Evolutionary conservation across 257 asterid species (phyloP), one percentile per base, ranked within the genome.

Genomic region (Striga asiatica): DNA sequence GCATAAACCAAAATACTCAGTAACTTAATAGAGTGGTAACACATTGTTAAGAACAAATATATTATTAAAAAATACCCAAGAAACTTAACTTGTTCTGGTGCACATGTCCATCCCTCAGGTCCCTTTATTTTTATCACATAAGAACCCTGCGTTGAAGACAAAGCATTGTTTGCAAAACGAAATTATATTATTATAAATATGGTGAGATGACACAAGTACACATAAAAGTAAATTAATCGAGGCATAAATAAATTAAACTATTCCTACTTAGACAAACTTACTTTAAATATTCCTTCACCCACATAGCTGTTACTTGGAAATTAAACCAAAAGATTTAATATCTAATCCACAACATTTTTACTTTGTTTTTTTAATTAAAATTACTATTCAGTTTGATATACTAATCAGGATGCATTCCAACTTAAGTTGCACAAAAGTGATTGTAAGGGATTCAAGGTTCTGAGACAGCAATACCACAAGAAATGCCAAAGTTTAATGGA

Each of bases 101-200:
- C 76, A 87, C 82, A 84, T 39, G 95, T 78, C 96, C 98, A 91
- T 45, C 98, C 98, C 61, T 80, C 83, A 4, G 95, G 96, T 52
- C 96, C 98, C 78, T 79, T 91, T 56, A 84, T 78, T 78, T 91
- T 91, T 52, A 91, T 71, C 67, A 82, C 65, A 75, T 81, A 91
- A 61, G 98, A 84, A 67, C 98, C 98, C 98, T 91, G 81, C 47
- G 62, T 66, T 39, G 37, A 69, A 51, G 66, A 57, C 16, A 54
- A 62, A 49, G 41, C 55, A 52, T 61, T 34, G 53, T 50, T 47
- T 35, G 28, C 39, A 29, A 49, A 60, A 51, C 56, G 59, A 47
- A n/a, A 59, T 60, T 41, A 45, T n/a, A 42, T 13, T 25, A 52
- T 11, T 24, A 31, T 23, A 5, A 19, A 49, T 35, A 57, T 25